Conservation (phyloP, 768 basidiomycete genomes). For the Hygrocybe coccinea region DNA sequence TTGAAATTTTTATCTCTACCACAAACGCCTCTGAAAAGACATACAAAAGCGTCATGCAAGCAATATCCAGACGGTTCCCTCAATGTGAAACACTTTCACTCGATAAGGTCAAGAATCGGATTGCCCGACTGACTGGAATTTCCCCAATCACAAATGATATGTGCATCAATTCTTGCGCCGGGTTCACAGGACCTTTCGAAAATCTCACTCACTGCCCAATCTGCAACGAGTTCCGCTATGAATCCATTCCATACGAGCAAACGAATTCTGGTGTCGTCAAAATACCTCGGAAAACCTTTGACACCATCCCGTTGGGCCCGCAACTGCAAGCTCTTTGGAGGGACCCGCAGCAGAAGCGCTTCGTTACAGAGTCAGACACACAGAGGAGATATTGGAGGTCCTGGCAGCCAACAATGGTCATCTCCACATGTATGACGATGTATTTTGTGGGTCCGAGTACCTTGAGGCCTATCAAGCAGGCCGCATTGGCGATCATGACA, state of each 20-base stretch:
- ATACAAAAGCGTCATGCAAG: constrained; percentile 23
- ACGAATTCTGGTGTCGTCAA: constrained; percentile 10
- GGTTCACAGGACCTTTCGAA: constrained; percentile 16
- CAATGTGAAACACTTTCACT: constrained; percentile 25
- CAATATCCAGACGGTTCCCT: constrained; percentile 20
- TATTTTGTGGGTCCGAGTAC: constrained; percentile 28
- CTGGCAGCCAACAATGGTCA: constrained; percentile 2
- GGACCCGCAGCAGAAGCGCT: constrained; percentile 21
- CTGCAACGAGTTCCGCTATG: constrained; percentile 26
- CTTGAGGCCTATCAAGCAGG: constrained; percentile 18
- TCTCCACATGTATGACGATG: constrained; percentile 23
- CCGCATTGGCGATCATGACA: constrained; percentile 15
- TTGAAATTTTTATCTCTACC: constrained; percentile 30
- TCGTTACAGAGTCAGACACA: constrained; percentile 22
- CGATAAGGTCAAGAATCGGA: constrained; percentile 21
- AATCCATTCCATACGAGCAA: constrained; percentile 8
- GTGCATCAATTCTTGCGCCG: too few relatives aligned
- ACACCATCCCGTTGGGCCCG: constrained; percentile 38
- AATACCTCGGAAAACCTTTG: constrained; percentile 26
- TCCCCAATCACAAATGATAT: too few relatives aligned
- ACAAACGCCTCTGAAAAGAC: constrained; percentile 27
- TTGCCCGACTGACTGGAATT: constrained; percentile 33
- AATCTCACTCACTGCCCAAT: constrained; percentile 14
- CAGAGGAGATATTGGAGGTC: constrained; percentile 18
- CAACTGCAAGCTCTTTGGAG: constrained; percentile 37